Percentiles rank a stretch among this genome's conserved stretches.
phyloP scores from a whole-genome alignment of 768 basidiomycete genomes.

The Mycena olivaceomarginata region DNA sequence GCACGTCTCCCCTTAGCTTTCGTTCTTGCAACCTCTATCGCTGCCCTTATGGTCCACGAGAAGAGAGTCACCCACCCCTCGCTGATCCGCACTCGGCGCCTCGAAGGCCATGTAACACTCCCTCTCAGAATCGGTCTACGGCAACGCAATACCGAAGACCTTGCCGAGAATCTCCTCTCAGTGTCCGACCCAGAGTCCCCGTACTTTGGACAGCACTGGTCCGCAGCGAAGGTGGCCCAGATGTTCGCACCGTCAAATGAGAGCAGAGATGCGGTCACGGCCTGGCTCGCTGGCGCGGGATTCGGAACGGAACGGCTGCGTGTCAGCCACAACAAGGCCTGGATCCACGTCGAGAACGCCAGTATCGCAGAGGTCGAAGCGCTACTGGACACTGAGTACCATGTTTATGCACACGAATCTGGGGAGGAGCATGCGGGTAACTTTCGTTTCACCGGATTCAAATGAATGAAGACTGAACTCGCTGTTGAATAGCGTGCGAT shows the following conservation, averaged over 20 bases:
- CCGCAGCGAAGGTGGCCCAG: conserved; percentile 50
- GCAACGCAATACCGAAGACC: conserved; percentile 55
- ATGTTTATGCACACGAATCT: conserved; percentile 53
- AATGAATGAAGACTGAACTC: not conserved
- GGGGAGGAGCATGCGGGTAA: conserved; percentile 56
- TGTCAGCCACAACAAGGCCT: conserved; percentile 48
- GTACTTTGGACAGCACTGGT: conserved; percentile 59
- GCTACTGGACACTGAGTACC: conserved; percentile 56
- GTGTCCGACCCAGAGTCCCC: conserved; percentile 61
- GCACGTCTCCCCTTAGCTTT: conserved; percentile 11
- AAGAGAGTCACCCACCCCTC: conserved; percentile 45
- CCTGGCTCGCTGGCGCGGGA: conserved; percentile 55
- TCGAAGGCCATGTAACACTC: conserved; percentile 47
- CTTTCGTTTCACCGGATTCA: not conserved
- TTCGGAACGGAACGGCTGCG: conserved; percentile 49
- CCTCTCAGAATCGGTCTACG: conserved; percentile 59
- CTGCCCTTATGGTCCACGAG: conserved; percentile 50
- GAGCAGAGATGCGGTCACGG: conserved; percentile 49
- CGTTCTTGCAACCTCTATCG: conserved; percentile 1
- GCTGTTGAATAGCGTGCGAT: conserved; percentile 48
- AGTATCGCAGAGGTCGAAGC: conserved; percentile 55
- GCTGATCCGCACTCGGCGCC: conserved; percentile 43
- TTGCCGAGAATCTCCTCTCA: conserved; percentile 54
- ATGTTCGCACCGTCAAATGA: conserved; percentile 55
- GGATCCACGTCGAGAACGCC: conserved; percentile 56